phyloP scores from a whole-genome alignment of 495 filamentous ascomycete genomes.

The Talaromyces stipitatus region DNA sequence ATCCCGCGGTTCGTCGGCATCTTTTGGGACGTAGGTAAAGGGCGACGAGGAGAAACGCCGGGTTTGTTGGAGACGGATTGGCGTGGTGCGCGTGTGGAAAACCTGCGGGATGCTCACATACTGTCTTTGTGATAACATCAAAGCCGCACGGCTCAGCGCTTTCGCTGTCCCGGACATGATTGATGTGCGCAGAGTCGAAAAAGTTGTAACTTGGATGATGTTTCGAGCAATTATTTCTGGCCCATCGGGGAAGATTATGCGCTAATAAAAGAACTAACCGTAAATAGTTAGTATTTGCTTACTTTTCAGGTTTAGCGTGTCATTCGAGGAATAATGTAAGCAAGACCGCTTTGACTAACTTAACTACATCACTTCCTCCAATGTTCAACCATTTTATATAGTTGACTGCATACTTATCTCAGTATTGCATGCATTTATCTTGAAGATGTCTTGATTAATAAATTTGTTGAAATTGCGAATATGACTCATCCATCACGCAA shows the following conservation, averaged over 20 bases:
- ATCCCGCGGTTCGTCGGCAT: conserved; percentile 27
- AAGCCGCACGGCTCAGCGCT: conserved; percentile 31
- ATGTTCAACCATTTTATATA: neutral
- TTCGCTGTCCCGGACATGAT: conserved; percentile 35
- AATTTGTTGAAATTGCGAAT: neutral
- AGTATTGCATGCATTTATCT: neutral
- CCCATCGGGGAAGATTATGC: neutral
- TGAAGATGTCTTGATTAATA: conserved; percentile 3
- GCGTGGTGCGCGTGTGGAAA: conserved; percentile 8
- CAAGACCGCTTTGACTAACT: neutral
- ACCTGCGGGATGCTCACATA: neutral
- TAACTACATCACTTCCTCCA: neutral
- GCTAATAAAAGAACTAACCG: neutral
- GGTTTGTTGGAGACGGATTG: conserved; percentile 6
- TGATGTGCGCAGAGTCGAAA: neutral
- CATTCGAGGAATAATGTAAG: neutral
- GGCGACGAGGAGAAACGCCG: conserved; percentile 36
- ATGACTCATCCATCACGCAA: conserved; percentile 20
- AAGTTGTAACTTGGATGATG: neutral
- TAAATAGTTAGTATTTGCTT: neutral
- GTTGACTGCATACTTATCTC: neutral
- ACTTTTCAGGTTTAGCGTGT: neutral
- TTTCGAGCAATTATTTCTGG: conserved; percentile 1
- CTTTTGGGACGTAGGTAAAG: conserved; percentile 27
- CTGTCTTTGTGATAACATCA: conserved; percentile 22